These are phyloP conservation scores for Lippia alba DNA, from an alignment of 305 asterid genomes.

Conservation along the genomic window DNA sequence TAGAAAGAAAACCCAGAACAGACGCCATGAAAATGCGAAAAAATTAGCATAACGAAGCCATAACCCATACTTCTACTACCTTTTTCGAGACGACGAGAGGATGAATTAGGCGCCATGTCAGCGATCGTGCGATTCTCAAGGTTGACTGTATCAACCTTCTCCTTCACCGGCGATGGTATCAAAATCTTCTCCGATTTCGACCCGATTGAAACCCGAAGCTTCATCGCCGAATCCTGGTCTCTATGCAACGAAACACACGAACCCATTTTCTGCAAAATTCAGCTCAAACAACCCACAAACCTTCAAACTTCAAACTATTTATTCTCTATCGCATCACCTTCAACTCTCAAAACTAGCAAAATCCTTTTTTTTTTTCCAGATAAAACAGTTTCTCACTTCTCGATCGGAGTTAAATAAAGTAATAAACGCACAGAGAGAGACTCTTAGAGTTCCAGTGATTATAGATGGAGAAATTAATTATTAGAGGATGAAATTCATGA, in stretches of 20 bases:
- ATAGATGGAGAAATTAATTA: conserved; percentile 30
- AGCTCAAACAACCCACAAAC: neutral
- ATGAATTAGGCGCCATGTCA: conserved; percentile 34
- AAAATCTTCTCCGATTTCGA: conserved; percentile 38
- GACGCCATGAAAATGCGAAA: neutral
- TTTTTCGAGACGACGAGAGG: conserved; percentile 28
- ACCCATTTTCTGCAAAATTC: conserved; percentile 52
- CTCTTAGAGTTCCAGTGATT: conserved; percentile 44
- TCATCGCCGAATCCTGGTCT: conserved; percentile 39
- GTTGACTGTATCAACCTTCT: conserved; percentile 35
- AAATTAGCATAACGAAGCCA: neutral
- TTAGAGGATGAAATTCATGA: conserved; percentile 29
- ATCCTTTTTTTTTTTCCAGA: neutral
- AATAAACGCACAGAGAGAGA: conserved; percentile 16
- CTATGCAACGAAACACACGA: conserved; percentile 71
- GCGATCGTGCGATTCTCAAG: conserved; percentile 31
- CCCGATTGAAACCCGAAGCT: conserved; percentile 41
- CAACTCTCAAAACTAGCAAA: neutral
- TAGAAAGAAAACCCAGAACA: neutral
- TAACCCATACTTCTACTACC: conserved; percentile 23
- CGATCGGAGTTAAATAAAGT: conserved; percentile 1
- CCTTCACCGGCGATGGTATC: conserved; percentile 56
- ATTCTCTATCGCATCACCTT: conserved; percentile 7
- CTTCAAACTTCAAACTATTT: neutral
- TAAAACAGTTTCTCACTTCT: conserved; percentile 10